Percentiles rank a stretch among this genome's conserved stretches.
Conservation (phyloP, 495 filamentous ascomycete species). For the Venustampulla echinocandica region DNA sequence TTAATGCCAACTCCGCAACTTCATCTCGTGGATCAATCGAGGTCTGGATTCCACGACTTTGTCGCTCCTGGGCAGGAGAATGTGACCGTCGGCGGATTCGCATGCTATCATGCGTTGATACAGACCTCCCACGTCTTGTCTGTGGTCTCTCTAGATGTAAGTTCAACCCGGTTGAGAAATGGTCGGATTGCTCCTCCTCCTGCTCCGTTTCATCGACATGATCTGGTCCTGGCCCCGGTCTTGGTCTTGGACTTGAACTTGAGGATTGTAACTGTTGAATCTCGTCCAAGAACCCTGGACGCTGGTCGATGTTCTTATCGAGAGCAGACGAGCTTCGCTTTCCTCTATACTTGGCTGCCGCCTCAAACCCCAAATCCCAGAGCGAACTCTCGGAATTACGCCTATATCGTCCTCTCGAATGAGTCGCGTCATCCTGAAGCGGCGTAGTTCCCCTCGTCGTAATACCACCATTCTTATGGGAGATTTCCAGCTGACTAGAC, state of each 20-base stretch:
- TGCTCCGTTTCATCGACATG: not conserved
- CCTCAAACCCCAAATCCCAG: slow-evolving; percentile 12
- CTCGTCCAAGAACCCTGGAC: not conserved
- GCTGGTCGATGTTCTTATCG: no score
- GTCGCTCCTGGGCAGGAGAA: slow-evolving; percentile 4
- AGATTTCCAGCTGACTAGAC: slow-evolving; percentile 8
- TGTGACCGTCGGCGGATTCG: slow-evolving; percentile 14
- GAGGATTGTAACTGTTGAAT: not conserved
- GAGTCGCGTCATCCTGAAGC: not conserved
- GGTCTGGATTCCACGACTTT: not conserved
- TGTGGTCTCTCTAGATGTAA: not conserved
- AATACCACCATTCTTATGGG: not conserved
- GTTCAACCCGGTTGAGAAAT: slow-evolving; percentile 16
- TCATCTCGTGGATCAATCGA: no score
- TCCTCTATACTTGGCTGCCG: not conserved
- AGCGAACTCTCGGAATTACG: slow-evolving; percentile 23
- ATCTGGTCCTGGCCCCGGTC: slow-evolving; percentile 1
- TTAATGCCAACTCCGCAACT: no score
- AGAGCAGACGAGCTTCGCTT: slow-evolving; percentile 15
- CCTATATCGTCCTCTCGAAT: slow-evolving; percentile 7
- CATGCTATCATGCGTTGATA: slow-evolving; percentile 21
- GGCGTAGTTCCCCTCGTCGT: not conserved
- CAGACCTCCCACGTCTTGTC: slow-evolving; percentile 11
- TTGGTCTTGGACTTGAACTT: no score
- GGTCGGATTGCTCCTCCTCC: not conserved